phyloP scores from a whole-genome alignment of 2,329 filamentous ascomycete species.

The Penicillium hordei region DNA sequence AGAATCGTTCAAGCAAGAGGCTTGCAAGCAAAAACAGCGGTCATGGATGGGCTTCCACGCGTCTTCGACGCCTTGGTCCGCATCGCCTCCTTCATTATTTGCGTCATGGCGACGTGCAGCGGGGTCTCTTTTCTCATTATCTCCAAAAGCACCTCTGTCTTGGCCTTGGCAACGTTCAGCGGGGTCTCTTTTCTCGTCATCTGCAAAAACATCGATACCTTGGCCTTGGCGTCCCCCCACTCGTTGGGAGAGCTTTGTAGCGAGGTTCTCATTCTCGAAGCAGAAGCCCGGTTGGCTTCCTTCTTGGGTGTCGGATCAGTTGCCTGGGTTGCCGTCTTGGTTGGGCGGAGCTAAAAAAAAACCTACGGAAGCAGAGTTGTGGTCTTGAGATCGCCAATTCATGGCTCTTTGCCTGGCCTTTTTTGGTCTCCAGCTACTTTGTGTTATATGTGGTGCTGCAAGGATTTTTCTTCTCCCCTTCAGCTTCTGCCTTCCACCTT shows the following conservation, averaged over 20 bases:
- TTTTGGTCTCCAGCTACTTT: background rate
- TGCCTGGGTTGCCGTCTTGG: conserved; percentile 10
- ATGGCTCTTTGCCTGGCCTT: background rate
- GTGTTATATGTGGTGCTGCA: background rate
- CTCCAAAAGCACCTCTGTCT: conserved; percentile 1
- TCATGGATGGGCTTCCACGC: conserved; percentile 14
- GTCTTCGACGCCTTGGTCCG: conserved; percentile 1
- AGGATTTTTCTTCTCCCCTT: background rate
- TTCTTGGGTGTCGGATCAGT: background rate
- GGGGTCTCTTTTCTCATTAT: conserved; percentile 13
- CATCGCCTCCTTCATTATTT: conserved; percentile 13
- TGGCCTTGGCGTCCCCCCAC: conserved; percentile 20
- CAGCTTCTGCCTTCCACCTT: background rate
- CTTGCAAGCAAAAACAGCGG: conserved; percentile 11
- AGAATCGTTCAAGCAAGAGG: conserved; percentile 32
- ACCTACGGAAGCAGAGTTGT: conserved; percentile 20
- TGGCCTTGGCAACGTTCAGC: conserved; percentile 9
- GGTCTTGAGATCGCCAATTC: conserved; percentile 14
- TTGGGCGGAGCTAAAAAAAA: conserved; percentile 3
- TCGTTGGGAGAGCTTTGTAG: conserved; percentile 7
- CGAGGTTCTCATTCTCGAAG: background rate
- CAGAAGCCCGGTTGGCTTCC: conserved; percentile 12
- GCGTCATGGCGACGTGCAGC: conserved; percentile 19
- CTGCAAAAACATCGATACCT: conserved; percentile 1
- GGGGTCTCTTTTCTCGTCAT: conserved; percentile 12